Evolutionary conservation across 2,329 filamentous ascomycete species (phyloP).

Genomic region (Epichloe scottii): DNA sequence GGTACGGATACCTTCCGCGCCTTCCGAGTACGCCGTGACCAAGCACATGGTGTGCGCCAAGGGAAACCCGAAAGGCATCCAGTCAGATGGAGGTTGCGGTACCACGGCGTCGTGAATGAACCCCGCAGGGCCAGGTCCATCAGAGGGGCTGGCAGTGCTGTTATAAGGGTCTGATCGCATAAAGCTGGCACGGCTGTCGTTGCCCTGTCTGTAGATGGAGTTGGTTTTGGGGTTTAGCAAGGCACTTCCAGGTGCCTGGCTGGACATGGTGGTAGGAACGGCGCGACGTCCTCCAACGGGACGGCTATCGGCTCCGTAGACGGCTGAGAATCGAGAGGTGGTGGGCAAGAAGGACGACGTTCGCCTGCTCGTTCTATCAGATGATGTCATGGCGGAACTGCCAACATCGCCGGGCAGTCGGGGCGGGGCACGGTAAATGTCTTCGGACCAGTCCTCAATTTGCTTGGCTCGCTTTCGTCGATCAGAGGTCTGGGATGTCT

Average conservation of each 20-base stretch:
- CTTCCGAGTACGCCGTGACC: conserved; percentile 95
- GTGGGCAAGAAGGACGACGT: conserved; percentile 77
- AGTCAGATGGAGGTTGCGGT: conserved; percentile 89
- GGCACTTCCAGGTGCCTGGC: conserved; percentile 63
- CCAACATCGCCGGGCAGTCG: conserved; percentile 65
- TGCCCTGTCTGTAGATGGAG: conserved; percentile 57
- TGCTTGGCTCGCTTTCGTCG: conserved; percentile 77
- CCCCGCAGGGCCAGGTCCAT: conserved; percentile 73
- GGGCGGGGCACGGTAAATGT: conserved; percentile 86
- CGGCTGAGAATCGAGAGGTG: conserved; percentile 87
- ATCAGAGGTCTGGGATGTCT: conserved; percentile 71
- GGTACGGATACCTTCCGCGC: conserved; percentile 80
- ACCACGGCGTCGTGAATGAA: conserved; percentile 95
- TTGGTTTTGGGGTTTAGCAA: conserved; percentile 46
- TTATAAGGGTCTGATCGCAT: conserved; percentile 46
- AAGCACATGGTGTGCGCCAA: conserved; percentile 87
- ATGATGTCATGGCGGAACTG: conserved; percentile 48
- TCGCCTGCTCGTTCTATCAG: conserved; percentile 67
- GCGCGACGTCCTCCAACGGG: conserved; percentile 32
- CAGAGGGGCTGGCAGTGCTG: conserved; percentile 41
- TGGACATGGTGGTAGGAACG: conserved; percentile 87
- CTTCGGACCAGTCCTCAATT: conserved; percentile 96
- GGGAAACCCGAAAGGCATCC: conserved; percentile 93
- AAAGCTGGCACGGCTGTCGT: conserved; percentile 53
- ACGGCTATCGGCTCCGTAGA: conserved; percentile 61